Base-by-base conservation (phyloP, 371 early-diverging fungal genomes). In the Rhizomucor pusillus region DNA sequence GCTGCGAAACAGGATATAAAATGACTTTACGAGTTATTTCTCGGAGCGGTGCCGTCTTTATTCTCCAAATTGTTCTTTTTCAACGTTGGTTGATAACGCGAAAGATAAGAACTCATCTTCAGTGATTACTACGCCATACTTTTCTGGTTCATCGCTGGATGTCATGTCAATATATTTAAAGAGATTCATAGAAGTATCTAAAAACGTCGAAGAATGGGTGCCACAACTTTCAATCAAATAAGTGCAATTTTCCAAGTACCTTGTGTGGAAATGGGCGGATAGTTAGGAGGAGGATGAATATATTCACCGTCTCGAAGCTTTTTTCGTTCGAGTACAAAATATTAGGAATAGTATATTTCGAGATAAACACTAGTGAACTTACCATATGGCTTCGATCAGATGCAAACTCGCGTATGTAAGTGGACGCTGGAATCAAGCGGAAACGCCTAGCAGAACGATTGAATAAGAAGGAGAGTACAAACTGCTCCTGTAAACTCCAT, bases 351-450 rank as follows among this genome's bases (percentile, higher is more conserved):
- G 2, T 23, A 18, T 2, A 6, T 13, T 46, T n/a, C 43, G 9
- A 5, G 24, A 5, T 13, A 39, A n/a, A 12, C 13, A 18, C 4
- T 1, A 52, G 16, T 5, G 24, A 10, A 24, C 33, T 50, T 67
- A 72, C 73, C 76, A 76, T 76, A 37, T 76, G 76, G 10, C 62
- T 65, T 51, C 76, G 43, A 48, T 76, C 76, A 6, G 73, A 73
- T 13, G 66, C 62, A 61, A 76, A 76, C 3, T 53, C 40, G 1
- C 43, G 33, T 20, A 76, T 33, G 52, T 66, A 76, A 5, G 39
- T 37, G 11, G 40, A 43, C 2, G 71, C 73, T 13, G 69, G 68
- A 11, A 76, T 52, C 23, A 70, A n/a, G 12, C 77, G 71, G 50
- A 71, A 73, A 33, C n/a, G 58, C 54, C 72, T 63, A 24, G 13